Evolutionary conservation across 2,329 filamentous ascomycete genomes (phyloP), one percentile per base, ranked within the genome.

Genomic region (Thielaviopsis punctulata): DNA sequence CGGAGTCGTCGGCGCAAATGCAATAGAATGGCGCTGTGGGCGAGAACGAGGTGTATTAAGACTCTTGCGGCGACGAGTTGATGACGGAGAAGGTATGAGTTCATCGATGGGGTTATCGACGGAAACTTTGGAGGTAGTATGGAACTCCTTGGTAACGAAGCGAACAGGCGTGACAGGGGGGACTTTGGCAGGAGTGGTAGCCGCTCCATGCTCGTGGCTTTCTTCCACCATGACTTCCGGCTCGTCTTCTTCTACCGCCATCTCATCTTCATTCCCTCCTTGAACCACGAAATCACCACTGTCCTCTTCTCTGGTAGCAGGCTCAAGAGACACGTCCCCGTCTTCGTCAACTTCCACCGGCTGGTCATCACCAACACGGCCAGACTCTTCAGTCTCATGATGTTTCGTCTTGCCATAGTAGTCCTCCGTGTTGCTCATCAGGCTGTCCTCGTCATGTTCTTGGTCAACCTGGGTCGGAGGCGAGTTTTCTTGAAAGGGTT

Each of bases 51-150:
- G 58, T 2, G 43, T 43, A 4, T 43, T 48, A 15, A 55, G 48
- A 21, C 49, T 52, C 54, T 25, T 58, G 52, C 48, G 61, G 2
- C 73, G 71, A 27, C 70, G 71, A 57, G 69, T 70, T 61, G 73
- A 76, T 45, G 65, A 58, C 55, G 70, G 63, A 53, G 68, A 66
- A 30, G 74, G 65, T 51, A 75, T 67, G 19, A 41, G 18, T 60
- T 73, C 66, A 61, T 84, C 65, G 59, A 77, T 82, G 22, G 80
- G 79, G 3, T 79, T 70, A 63, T 86, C 86, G 41, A 89, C 66
- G 1, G 84, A 84, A 4, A 89, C 78, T 65, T 88, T 89, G 23
- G 82, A 84, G 0, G 85, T 79, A 0, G 85, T 89, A 63, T 84
- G 77, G 56, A 82, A 76, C 2, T 61, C 58, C 52, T 71, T 70